A percentile compares a stretch with the other conserved stretches of the same genome.
These are phyloP conservation scores for Pleomassaria siparia DNA, from an alignment of 2,329 filamentous ascomycete genomes.

Conservation along the genomic window DNA sequence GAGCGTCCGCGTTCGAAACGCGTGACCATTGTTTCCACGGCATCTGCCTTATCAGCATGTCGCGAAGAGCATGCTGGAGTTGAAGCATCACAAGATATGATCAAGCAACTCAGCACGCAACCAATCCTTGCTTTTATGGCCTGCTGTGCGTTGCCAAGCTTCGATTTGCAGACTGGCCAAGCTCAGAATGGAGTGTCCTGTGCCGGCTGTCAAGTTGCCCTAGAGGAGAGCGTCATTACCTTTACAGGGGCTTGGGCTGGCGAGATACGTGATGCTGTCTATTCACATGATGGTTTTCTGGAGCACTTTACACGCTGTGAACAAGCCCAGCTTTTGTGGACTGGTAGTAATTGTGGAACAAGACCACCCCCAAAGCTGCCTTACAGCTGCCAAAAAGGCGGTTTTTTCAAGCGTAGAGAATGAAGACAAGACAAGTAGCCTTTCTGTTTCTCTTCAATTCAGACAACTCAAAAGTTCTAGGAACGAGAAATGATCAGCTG, in stretches of 20 bases:
- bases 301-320: slow-evolving; percentile 41
- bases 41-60: neutral
- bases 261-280: slow-evolving; percentile 29
- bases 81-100: neutral
- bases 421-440: neutral
- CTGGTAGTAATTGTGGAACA: slow-evolving; percentile 4
- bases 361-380: neutral
- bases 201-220: slow-evolving; percentile 15
- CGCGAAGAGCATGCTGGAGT: neutral
- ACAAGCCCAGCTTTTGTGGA: slow-evolving; percentile 38
- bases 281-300: slow-evolving; percentile 34
- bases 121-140: slow-evolving; percentile 20
- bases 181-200: slow-evolving; percentile 36
- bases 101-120: neutral
- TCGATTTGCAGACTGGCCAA: slow-evolving; percentile 22
- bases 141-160: slow-evolving; percentile 31
- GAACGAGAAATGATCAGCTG: too few species aligned
- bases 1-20: slow-evolving; percentile 5
- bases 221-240: slow-evolving; percentile 19
- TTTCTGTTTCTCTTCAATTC: too few species aligned
- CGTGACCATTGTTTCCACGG: neutral
- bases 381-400: slow-evolving; percentile 3
- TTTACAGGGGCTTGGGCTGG: slow-evolving; percentile 14
- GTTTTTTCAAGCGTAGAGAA: slow-evolving; percentile 4
- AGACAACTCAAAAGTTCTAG: too few species aligned